Conservation (phyloP, 305 asterid species). For the Coffea humblotiana region DNA sequence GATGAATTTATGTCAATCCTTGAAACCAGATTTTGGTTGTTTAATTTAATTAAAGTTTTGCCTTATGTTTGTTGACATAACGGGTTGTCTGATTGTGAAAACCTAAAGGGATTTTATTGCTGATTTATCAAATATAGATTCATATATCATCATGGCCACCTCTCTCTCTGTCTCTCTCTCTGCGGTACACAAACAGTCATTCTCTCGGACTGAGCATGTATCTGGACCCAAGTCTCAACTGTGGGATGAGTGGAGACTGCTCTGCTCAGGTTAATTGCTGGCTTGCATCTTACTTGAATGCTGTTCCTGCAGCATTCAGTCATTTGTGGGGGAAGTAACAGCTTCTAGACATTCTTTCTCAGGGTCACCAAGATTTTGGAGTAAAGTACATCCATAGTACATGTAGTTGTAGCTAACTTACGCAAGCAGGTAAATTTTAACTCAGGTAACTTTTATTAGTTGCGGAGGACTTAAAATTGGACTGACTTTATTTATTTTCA, state of each 20-base stretch:
- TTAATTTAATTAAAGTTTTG: not conserved
- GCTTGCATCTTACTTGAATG: not conserved
- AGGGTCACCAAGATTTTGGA: not conserved
- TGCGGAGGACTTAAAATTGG: too few relatives aligned
- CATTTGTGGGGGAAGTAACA: not conserved
- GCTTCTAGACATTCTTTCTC: not conserved
- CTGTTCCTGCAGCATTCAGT: not conserved
- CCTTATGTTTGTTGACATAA: not conserved
- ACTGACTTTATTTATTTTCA: too few relatives aligned
- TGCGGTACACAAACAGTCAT: not conserved
- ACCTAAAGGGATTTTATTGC: not conserved
- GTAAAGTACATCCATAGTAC: not conserved
- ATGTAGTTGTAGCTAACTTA: too few relatives aligned
- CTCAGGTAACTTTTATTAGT: too few relatives aligned
- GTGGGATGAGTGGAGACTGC: not conserved
- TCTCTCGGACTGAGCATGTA: accelerated
- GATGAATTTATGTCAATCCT: not conserved
- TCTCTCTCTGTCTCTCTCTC: not conserved
- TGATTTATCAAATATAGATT: not conserved
- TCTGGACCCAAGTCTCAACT: too few relatives aligned
- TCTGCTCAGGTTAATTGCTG: not conserved
- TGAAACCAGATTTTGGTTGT: not conserved
- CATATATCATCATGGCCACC: not conserved
- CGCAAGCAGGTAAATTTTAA: too few relatives aligned
- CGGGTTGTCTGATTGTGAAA: not conserved